These are phyloP conservation scores for Barnettozyma hawaiiensis DNA, from an alignment of 1,139 yeast genomes.

Conservation along the genomic window DNA sequence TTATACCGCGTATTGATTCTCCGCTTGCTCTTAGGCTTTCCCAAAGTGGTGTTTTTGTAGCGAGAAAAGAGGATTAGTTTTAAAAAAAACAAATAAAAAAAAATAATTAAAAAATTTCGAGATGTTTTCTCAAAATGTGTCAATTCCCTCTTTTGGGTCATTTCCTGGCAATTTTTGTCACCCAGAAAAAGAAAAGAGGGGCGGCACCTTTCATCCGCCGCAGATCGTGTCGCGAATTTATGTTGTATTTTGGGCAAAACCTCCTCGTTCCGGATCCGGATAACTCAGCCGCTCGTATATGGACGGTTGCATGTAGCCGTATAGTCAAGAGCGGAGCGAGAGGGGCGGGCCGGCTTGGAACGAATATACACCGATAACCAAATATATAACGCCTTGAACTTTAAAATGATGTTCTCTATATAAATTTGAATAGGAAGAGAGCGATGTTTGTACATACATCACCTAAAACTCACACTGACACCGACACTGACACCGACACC, in stretches of 20 bases:
- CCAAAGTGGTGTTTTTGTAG: neutral
- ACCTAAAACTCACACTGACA: too few relatives aligned
- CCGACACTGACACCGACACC: too few relatives aligned
- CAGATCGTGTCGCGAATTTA: neutral
- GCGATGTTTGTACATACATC: too few relatives aligned
- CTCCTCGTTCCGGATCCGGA: neutral
- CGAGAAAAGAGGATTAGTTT: too few relatives aligned
- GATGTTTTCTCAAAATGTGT: conserved; percentile 3
- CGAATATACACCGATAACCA: too few relatives aligned
- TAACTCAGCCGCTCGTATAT: neutral
- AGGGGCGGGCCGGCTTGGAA: too few relatives aligned
- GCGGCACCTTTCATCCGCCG: conserved; percentile 1
- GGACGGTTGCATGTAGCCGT: neutral
- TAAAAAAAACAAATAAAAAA: neutral
- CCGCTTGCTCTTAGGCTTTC: neutral
- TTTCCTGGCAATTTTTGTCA: neutral
- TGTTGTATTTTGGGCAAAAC: too few relatives aligned
- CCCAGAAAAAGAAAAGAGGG: neutral
- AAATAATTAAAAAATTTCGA: neutral
- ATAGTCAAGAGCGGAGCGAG: neutral
- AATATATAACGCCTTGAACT: too few relatives aligned
- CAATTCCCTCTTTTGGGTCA: neutral
- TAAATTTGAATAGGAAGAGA: too few relatives aligned
- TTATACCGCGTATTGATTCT: neutral
- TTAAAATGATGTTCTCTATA: too few relatives aligned